phyloP scores from a whole-genome alignment of 305 asterid genomes.

The Fraxinus greggii region DNA sequence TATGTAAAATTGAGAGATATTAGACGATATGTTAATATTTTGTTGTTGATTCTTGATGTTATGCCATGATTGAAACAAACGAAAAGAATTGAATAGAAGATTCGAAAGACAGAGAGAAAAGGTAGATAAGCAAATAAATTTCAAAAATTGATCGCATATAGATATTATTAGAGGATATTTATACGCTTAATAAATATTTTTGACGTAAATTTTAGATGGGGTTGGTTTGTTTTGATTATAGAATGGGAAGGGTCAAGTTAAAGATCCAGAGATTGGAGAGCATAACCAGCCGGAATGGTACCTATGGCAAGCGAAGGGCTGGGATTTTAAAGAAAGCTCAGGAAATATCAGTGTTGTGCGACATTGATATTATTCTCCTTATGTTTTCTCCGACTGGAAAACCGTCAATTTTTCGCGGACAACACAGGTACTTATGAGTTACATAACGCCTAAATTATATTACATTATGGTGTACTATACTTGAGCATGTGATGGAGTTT shows the following conservation, averaged over 20 bases:
- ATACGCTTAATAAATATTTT: background rate
- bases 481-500: background rate
- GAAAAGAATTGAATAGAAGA: background rate
- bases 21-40: background rate
- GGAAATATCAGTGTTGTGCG: conserved; percentile 79
- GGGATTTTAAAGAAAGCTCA: conserved; percentile 84
- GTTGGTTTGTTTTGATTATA: conserved; percentile 24
- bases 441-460: background rate
- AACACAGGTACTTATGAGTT: conserved; percentile 45
- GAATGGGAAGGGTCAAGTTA: conserved; percentile 88
- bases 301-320: conserved; percentile 76
- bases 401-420: conserved; percentile 67
- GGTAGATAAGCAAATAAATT: background rate
- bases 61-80: background rate
- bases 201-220: background rate
- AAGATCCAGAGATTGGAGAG: conserved; percentile 83
- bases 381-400: conserved; percentile 88
- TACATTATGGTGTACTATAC: background rate
- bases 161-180: background rate
- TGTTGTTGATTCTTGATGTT: background rate
- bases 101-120: background rate
- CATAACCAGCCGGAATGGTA: conserved; percentile 66
- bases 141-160: background rate
- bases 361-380: conserved; percentile 69
- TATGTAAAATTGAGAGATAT: background rate